Conservation (phyloP, 73 alveolate genomes). For the Breviolum minutum region DNA sequence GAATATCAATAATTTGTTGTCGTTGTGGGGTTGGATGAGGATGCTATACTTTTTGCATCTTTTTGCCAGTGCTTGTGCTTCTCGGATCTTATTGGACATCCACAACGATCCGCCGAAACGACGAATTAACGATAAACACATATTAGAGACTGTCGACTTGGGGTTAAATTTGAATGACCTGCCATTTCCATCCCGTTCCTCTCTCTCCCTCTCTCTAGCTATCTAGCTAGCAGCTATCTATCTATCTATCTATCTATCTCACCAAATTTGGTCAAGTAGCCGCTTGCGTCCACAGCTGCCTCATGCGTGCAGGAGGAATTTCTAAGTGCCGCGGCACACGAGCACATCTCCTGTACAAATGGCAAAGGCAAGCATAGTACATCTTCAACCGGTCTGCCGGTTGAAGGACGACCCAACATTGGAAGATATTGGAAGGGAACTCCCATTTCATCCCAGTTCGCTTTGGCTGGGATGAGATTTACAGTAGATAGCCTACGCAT, state of each 20-base stretch:
- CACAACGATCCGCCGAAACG: neutral
- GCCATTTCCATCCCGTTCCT: too few species aligned
- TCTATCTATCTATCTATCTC: neutral
- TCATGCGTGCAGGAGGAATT: constrained; percentile 86
- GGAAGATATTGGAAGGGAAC: neutral
- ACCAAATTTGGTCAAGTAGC: neutral
- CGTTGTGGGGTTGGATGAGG: neutral
- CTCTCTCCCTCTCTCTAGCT: too few species aligned
- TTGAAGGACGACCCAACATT: neutral
- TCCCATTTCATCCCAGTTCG: neutral
- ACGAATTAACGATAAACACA: too few species aligned
- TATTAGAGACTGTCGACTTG: too few species aligned
- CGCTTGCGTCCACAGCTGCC: constrained; percentile 85
- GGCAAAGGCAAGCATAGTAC: neutral
- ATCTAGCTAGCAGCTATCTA: neutral
- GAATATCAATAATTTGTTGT: too few species aligned
- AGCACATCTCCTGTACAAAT: constrained; percentile 61
- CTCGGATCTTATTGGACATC: neutral
- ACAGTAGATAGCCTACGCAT: neutral
- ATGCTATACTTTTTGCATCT: neutral
- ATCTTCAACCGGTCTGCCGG: neutral
- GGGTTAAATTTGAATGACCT: too few species aligned
- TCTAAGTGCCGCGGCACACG: constrained; percentile 85
- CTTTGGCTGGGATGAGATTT: neutral
- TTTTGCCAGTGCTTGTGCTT: neutral